These are phyloP conservation scores for Tolypocladium album DNA, from an alignment of 2,329 filamentous ascomycete species.

Conservation along the genomic window DNA sequence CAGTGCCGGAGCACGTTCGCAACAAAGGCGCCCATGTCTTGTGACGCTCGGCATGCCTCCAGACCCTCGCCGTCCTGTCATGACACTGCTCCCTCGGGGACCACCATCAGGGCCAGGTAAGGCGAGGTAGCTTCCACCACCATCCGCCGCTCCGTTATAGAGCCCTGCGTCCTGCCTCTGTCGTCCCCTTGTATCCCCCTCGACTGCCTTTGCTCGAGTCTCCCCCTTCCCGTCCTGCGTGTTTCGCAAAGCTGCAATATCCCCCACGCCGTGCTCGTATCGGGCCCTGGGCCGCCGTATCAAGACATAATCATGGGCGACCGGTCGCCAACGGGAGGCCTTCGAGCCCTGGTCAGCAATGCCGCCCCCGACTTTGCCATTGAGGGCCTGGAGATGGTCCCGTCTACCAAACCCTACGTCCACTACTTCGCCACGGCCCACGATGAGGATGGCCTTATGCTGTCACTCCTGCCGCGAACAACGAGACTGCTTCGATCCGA, in stretches of 20 bases:
- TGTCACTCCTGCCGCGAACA: constrained; percentile 31
- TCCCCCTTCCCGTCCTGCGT: not conserved
- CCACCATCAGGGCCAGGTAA: not conserved
- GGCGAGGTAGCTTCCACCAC: not conserved
- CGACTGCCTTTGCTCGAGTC: not conserved
- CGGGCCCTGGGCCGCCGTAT: not conserved
- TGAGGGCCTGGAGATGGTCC: constrained; percentile 16
- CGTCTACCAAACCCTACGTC: constrained; percentile 26
- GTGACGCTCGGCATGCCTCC: not conserved
- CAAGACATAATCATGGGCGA: constrained; percentile 9
- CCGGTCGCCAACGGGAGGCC: constrained; percentile 10
- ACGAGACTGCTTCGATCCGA: constrained; percentile 36
- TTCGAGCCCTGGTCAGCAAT: constrained; percentile 13
- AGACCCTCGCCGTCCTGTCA: not conserved
- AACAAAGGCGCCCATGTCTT: not conserved
- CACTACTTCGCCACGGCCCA: constrained; percentile 31
- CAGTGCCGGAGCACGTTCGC: not conserved
- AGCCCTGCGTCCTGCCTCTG: not conserved
- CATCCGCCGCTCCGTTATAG: not conserved
- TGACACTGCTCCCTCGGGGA: not conserved
- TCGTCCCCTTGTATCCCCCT: not conserved
- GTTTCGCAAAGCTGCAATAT: not conserved
- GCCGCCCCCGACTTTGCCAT: constrained; percentile 13
- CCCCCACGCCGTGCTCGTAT: not conserved
- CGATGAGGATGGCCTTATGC: constrained; percentile 27